Evolutionary conservation across 2,329 filamentous ascomycete species (phyloP).

Genomic region (Ceratocystis harringtonii): DNA sequence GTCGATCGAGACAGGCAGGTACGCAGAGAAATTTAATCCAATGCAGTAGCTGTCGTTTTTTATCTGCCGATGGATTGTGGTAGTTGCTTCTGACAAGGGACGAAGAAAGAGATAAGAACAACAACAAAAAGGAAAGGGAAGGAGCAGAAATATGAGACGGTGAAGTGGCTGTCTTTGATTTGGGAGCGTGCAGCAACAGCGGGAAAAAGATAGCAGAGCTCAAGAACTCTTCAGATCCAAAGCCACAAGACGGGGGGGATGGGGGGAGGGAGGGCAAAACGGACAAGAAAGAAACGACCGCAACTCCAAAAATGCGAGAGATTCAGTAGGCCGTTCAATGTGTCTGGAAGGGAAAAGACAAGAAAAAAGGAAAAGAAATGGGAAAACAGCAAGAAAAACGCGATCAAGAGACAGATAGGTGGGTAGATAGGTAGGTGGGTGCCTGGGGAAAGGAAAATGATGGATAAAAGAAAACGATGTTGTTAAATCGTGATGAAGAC

Average conservation of each 20-base stretch:
- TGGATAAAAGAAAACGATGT: neutral
- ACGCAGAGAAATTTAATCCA: neutral
- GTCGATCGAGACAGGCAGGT: constrained; percentile 2
- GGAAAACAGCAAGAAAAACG: neutral
- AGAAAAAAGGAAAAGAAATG: neutral
- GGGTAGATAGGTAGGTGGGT: neutral
- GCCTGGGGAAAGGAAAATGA: neutral
- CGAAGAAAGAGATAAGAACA: neutral
- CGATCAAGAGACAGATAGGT: neutral
- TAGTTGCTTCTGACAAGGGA: neutral
- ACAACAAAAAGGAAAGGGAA: neutral
- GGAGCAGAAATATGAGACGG: neutral
- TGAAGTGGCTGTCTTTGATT: neutral
- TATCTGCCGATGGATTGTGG: neutral
- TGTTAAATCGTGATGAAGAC: constrained; percentile 1
- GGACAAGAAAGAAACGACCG: neutral
- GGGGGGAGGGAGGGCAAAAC: neutral
- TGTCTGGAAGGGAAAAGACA: neutral
- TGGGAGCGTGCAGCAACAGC: neutral
- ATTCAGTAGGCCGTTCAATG: neutral
- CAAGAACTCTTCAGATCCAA: neutral
- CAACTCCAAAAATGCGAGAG: neutral
- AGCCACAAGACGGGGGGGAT: neutral
- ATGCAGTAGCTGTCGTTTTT: neutral
- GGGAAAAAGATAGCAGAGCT: neutral